Evolutionary conservation across 2,329 filamentous ascomycete genomes (phyloP), one percentile per base, ranked within the genome.

Genomic region (Aspergillus phoenicis): DNA sequence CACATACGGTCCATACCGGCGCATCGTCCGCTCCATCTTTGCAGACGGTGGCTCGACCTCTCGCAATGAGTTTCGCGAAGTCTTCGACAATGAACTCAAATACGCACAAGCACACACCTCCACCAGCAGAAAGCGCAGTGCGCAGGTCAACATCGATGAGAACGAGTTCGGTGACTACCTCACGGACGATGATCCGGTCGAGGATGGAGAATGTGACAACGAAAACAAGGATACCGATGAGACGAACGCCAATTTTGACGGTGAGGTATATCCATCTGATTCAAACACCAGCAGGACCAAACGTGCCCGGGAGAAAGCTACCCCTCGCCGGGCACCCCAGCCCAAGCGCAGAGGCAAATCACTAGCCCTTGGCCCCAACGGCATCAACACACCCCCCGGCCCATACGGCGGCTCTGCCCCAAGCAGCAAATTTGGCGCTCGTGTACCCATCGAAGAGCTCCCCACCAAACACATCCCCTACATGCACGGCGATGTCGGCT

Each of bases 121-220:
- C 30, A 73, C 73, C n/a, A 48, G 64, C 15, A 78, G 75, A 59
- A 80, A 79, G 60, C 71, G 76, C 28, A 73, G 76, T 39, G 71
- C 70, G 1, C 75, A 76, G 28, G 77, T 82, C 38, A 75, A 83
- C 61, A 75, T 83, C 24, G 79, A 82, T 17, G 68, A 77, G 58
- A 78, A 78, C 24, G 63, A 78, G 62, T 83, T 78, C 52, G 81
- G 78, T 4, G 80, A 82, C 62, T 82, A 82, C 62, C 61, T 78
- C 30, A 70, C 71, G 17, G 60, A 72, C 8, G 71, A 76, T 28
- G 73, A 45, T 45, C 20, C 20, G 41, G 24, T 45, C 10, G 41
- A 77, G 5, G 73, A 76, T 2, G 77, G 80, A 4, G 70, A 73
- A 2, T 73, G 74, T 4, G 67, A 66, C 7, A 66, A 71, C n/a